A percentile compares a stretch with the other conserved stretches of the same genome.
These are phyloP conservation scores for Apiospora pterosperma DNA, from an alignment of 2,329 filamentous ascomycete species.

Conservation along the genomic window DNA sequence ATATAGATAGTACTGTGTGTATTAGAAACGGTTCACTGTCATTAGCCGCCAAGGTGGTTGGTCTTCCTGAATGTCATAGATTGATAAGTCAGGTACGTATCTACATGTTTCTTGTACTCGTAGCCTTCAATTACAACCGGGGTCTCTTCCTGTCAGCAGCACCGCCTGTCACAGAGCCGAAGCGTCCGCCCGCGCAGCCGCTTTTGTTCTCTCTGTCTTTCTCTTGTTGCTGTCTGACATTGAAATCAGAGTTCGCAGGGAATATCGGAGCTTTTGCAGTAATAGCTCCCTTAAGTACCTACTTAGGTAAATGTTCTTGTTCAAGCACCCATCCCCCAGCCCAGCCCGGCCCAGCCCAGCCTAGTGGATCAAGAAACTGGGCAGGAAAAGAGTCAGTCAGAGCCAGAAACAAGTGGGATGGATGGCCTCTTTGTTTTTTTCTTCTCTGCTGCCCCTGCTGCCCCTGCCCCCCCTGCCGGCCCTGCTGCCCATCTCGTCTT, in stretches of 20 bases:
- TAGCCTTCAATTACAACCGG: not conserved
- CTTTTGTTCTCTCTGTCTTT: not conserved
- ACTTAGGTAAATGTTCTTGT: not conserved
- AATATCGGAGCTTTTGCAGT: not conserved
- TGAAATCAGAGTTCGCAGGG: not conserved
- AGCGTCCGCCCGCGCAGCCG: not conserved
- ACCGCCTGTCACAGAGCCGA: slow-evolving; percentile 1
- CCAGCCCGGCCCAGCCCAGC: too few relatives aligned
- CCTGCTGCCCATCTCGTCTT: not conserved
- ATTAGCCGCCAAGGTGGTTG: slow-evolving; percentile 1
- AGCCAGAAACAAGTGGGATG: not conserved
- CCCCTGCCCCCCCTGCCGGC: not conserved
- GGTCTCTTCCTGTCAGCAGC: not conserved
- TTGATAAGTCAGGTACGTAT: not conserved
- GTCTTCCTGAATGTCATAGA: not conserved
- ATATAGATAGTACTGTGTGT: not conserved
- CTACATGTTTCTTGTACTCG: not conserved
- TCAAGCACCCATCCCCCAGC: not conserved
- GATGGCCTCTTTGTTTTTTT: not conserved
- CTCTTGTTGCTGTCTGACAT: not conserved
- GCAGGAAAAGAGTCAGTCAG: not conserved
- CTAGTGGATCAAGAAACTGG: not conserved
- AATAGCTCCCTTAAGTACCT: not conserved
- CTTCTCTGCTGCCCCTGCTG: not conserved
- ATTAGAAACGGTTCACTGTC: not conserved